These are phyloP conservation scores for Boletus rubescentipes DNA, from an alignment of 768 basidiomycete species.

Conservation along the genomic window DNA sequence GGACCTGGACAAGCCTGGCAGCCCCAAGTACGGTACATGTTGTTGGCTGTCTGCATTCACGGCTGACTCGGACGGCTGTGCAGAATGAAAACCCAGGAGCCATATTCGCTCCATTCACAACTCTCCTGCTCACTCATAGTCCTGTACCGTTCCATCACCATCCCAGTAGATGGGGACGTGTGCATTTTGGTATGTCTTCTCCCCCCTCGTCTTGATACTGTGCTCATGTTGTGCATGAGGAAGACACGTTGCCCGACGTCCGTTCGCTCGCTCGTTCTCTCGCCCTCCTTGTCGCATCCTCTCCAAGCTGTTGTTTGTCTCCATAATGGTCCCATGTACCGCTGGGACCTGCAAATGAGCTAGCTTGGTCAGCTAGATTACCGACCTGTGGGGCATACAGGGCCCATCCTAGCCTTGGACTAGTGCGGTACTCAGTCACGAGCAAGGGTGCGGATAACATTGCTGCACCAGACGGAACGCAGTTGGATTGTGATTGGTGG, in stretches of 20 bases:
- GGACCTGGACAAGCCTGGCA: slow-evolving; percentile 68
- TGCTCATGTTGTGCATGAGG: slow-evolving; percentile 64
- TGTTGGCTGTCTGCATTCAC: slow-evolving; percentile 1
- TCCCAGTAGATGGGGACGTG: slow-evolving; percentile 77
- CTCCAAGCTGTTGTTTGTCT: slow-evolving; percentile 70
- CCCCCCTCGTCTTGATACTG: slow-evolving; percentile 21
- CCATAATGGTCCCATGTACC: slow-evolving; percentile 68
- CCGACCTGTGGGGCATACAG: slow-evolving; percentile 72
- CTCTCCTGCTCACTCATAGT: slow-evolving; percentile 67
- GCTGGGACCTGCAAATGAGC: slow-evolving; percentile 81
- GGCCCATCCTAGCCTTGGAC: slow-evolving; percentile 69
- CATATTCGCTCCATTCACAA: slow-evolving; percentile 73
- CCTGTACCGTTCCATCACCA: slow-evolving; percentile 73
- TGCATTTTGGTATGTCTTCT: slow-evolving; percentile 66
- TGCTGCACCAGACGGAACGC: slow-evolving; percentile 20
- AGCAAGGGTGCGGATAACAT: slow-evolving; percentile 15
- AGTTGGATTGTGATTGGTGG: slow-evolving; percentile 84
- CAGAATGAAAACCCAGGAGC: slow-evolving; percentile 66
- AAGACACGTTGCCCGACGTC: slow-evolving; percentile 68
- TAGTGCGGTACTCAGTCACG: slow-evolving; percentile 50
- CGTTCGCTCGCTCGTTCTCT: slow-evolving; percentile 69
- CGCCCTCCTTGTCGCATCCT: slow-evolving; percentile 61
- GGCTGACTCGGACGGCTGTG: slow-evolving; percentile 8
- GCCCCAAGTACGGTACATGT: slow-evolving; percentile 66
- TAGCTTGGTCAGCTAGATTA: slow-evolving; percentile 72